Evolutionary conservation across 2,329 filamentous ascomycete genomes (phyloP), one percentile per base, ranked within the genome.

Genomic region (Aspergillus luchuensis): DNA sequence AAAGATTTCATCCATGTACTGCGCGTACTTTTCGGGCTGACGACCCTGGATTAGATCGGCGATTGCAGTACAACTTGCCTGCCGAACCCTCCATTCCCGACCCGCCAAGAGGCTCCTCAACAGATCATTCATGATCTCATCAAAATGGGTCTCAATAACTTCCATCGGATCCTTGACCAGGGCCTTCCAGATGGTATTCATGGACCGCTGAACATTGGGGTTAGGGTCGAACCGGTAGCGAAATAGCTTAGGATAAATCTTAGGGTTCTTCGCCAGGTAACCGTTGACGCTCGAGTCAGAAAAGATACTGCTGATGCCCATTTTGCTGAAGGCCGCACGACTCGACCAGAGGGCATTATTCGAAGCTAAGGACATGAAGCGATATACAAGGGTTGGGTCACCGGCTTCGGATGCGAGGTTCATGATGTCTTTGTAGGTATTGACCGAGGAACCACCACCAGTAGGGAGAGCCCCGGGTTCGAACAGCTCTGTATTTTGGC

Each of bases 301-400:
- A 51, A 99, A 85, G 63, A 99, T 94, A 66, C 86, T 95, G 74
- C 92, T 96, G 53, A 99, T 84, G 0, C 95, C 95, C 67, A 98
- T 97, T 10, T 92, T 86, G 2, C 95, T 95, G 76, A 99, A 98
- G 0, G 95, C 95, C 1, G 95, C 96, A 54, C 95, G 87, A n/a
- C 92, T 96, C 1, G 92, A 94, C 95, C 95, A 99, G 15, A 96
- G 96, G 0, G 93, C 92, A 51, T 96, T 96, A 71, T 97, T 97
- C 1, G 92, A 92, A 2, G 95, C 95, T 67, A 99, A 84, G 0
- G 93, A 94, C 95, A 99, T 99, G 79, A 99, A 98, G 63, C 93
- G 92, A 80, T 99, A 99, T 1, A 98, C 91, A n/a, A 99, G 82
- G 67, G 91, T 93, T 60, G 95, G 94, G 70, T 99, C 94, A 10